phyloP scores from a whole-genome alignment of 768 basidiomycete species.

The Xerocomus spinulosus region DNA sequence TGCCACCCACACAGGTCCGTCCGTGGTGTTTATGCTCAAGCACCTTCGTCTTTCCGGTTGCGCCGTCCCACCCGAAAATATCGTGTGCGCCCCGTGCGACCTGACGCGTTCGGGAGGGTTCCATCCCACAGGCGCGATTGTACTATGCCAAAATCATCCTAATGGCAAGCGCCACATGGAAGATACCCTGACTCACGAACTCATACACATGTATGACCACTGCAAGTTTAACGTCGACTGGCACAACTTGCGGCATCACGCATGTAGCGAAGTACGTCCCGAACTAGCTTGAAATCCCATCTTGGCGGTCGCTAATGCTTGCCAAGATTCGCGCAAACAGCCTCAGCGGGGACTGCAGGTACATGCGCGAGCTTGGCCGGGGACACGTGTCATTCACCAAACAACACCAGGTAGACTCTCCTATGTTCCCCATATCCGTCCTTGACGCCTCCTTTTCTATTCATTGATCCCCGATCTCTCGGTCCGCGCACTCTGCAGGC shows the following conservation, averaged over 20 bases:
- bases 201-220: slow-evolving; percentile 94
- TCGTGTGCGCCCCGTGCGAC: slow-evolving; percentile 85
- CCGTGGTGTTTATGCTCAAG: slow-evolving; percentile 86
- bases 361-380: slow-evolving; percentile 72
- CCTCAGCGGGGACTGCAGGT: slow-evolving; percentile 90
- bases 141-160: slow-evolving; percentile 84
- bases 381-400: slow-evolving; percentile 81
- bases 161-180: slow-evolving; percentile 85
- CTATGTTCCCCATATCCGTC: slow-evolving; percentile 8
- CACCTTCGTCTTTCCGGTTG: slow-evolving; percentile 78
- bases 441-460: slow-evolving; percentile 6
- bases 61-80: slow-evolving; percentile 62
- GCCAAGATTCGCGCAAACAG: slow-evolving; percentile 92
- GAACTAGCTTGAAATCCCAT: neutral
- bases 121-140: slow-evolving; percentile 71
- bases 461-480: slow-evolving; percentile 2
- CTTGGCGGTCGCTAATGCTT: neutral
- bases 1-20: slow-evolving; percentile 54
- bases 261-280: slow-evolving; percentile 85
- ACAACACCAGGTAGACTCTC: slow-evolving; percentile 76
- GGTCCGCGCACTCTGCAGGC: slow-evolving; percentile 42
- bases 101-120: slow-evolving; percentile 75
- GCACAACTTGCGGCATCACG: slow-evolving; percentile 87
- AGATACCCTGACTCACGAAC: slow-evolving; percentile 88
- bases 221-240: slow-evolving; percentile 93